Evolutionary conservation across 352 stramenopile genomes (phyloP).

Genomic region (Elongisporangium prolatum): DNA sequence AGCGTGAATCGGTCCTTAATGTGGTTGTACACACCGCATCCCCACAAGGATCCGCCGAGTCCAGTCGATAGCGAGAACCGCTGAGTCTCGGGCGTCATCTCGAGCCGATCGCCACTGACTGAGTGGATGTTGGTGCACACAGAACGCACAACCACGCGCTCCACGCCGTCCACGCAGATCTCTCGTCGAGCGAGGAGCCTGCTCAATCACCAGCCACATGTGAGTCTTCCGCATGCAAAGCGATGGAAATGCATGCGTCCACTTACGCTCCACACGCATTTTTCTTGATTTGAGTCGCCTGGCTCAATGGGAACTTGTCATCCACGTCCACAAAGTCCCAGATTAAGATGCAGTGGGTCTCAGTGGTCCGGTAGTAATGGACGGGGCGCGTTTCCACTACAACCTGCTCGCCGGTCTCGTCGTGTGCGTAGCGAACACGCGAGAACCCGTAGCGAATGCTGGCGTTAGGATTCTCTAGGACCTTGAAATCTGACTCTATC

Average conservation of each 20-base stretch:
- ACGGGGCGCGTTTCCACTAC: conserved; percentile 17
- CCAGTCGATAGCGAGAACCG: conserved; percentile 24
- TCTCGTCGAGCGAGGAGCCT: conserved; percentile 14
- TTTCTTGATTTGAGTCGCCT: conserved; percentile 20
- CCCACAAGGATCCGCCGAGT: conserved; percentile 24
- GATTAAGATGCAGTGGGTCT: conserved; percentile 24
- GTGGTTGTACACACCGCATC: conserved; percentile 25
- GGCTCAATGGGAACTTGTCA: conserved; percentile 23
- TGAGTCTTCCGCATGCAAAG: too few relatives aligned
- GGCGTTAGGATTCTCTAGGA: conserved; percentile 13
- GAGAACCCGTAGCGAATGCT: conserved; percentile 26
- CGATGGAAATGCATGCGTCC: background rate
- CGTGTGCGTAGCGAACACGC: conserved; percentile 12
- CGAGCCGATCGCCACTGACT: conserved; percentile 7
- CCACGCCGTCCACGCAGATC: conserved; percentile 16
- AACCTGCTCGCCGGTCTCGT: conserved; percentile 12
- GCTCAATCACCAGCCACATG: background rate
- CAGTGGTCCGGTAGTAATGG: conserved; percentile 23
- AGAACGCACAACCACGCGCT: conserved; percentile 21
- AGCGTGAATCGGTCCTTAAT: conserved; percentile 22
- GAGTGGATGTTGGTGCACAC: conserved; percentile 26
- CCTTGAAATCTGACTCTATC: conserved; percentile 13
- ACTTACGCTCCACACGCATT: conserved; percentile 34
- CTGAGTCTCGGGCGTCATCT: conserved; percentile 18
- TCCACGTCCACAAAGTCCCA: conserved; percentile 43